Evolutionary conservation across 139 green algal species (phyloP).

Genomic region (Eudorina sp.): DNA sequence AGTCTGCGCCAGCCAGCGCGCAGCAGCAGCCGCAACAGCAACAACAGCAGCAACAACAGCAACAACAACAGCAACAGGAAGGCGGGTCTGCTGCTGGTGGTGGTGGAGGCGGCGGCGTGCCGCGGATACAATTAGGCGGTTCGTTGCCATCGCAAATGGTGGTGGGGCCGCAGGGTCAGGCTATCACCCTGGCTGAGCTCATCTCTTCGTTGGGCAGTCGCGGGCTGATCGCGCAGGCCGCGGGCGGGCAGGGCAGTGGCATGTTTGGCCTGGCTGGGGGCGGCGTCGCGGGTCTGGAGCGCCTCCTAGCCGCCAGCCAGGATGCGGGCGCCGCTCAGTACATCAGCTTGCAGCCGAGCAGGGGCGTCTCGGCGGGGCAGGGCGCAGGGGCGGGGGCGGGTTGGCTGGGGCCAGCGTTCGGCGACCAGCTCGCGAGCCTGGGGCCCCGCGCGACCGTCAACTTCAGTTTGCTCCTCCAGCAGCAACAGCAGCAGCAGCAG

Average conservation of each 20-base stretch:
- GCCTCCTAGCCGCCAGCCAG: background rate
- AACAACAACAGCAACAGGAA: background rate
- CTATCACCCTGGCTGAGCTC: background rate
- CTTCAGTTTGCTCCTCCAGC: background rate
- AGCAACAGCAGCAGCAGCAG: constrained; percentile 20
- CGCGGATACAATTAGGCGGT: background rate
- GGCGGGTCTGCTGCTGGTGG: background rate
- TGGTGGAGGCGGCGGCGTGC: background rate
- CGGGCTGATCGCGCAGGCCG: background rate
- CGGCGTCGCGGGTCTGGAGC: background rate
- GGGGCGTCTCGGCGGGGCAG: too few relatives aligned
- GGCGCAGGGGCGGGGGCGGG: background rate
- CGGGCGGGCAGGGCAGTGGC: background rate
- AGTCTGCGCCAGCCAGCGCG: background rate
- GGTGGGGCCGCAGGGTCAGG: background rate
- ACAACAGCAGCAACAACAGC: constrained; percentile 4
- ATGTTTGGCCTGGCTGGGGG: background rate
- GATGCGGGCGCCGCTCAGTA: background rate
- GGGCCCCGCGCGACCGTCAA: background rate
- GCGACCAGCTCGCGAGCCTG: constrained; percentile 1
- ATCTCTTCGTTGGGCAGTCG: constrained; percentile 7
- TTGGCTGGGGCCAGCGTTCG: background rate
- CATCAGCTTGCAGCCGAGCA: constrained; percentile 3
- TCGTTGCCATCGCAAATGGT: background rate
- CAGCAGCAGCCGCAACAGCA: constrained; percentile 27